A percentile compares a stretch with the other conserved stretches of the same genome.
These are phyloP conservation scores for Aureobasidium leucospermi DNA, from an alignment of 2,329 filamentous ascomycete species.

Conservation along the genomic window DNA sequence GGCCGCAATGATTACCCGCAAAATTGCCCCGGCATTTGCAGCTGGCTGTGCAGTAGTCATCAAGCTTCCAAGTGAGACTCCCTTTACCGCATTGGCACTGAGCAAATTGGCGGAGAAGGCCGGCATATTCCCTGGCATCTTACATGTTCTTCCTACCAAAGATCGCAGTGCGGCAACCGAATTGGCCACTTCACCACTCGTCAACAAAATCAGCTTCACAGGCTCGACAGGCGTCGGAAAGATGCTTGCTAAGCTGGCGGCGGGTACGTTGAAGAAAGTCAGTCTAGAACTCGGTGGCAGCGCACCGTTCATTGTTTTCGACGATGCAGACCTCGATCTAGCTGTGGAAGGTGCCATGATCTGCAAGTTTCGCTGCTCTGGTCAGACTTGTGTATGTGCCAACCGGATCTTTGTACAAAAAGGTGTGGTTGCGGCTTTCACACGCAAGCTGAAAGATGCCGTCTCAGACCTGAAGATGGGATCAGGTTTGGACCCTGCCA, in stretches of 20 bases:
- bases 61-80: constrained; percentile 88
- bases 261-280: constrained; percentile 74
- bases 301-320: constrained; percentile 93
- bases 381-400: constrained; percentile 81
- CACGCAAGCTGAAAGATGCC: too few species aligned
- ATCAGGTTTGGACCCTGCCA: constrained; percentile 71
- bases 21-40: constrained; percentile 63
- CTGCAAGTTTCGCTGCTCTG: constrained; percentile 88
- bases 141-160: constrained; percentile 78
- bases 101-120: constrained; percentile 80
- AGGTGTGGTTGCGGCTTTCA: constrained; percentile 59
- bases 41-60: constrained; percentile 92
- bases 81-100: constrained; percentile 80
- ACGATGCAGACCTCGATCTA: constrained; percentile 77
- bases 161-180: constrained; percentile 77
- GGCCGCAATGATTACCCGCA: constrained; percentile 34
- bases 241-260: constrained; percentile 84
- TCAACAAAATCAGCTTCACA: constrained; percentile 92
- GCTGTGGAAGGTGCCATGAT: constrained; percentile 77
- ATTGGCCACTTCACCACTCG: constrained; percentile 57
- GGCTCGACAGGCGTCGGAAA: constrained; percentile 61
- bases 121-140: constrained; percentile 81
- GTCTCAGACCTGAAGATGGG: too few species aligned
- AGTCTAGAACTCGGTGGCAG: constrained; percentile 93
- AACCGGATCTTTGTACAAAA: constrained; percentile 77